A percentile compares a stretch with the other conserved stretches of the same genome.
Conservation (phyloP, 129 eudicot genomes). For the Smallanthus sonchifolius region DNA sequence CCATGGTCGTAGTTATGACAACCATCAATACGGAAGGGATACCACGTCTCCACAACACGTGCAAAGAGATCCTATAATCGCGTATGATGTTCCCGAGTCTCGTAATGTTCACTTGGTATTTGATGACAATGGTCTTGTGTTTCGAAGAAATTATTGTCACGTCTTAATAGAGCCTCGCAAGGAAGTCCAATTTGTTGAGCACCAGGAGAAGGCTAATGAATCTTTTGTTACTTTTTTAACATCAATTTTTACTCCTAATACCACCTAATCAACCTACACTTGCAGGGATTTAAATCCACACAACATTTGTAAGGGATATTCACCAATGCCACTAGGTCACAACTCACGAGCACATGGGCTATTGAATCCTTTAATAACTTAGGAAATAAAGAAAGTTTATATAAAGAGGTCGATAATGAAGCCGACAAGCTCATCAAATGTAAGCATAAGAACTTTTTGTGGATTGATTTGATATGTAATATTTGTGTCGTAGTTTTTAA, state of each 20-base stretch:
- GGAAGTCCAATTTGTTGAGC: conserved; percentile 54
- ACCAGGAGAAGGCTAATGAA: conserved; percentile 22
- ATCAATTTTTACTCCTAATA: too few relatives aligned
- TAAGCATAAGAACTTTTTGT: conserved; percentile 46
- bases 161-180: conserved; percentile 20
- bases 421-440: conserved; percentile 47
- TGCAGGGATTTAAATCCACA: too few relatives aligned
- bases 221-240: not conserved
- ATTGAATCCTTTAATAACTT: not conserved
- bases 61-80: not conserved
- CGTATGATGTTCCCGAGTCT: conserved; percentile 20
- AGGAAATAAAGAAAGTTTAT: conserved; percentile 21
- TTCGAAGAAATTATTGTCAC: conserved; percentile 7
- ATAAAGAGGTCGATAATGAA: conserved; percentile 44
- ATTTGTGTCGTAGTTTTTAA: not conserved
- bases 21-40: conserved; percentile 17
- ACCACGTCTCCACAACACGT: conserved; percentile 15
- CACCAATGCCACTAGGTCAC: too few relatives aligned
- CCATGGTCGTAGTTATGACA: conserved; percentile 3
- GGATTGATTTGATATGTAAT: not conserved
- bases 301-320: too few relatives aligned
- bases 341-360: too few relatives aligned
- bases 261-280: too few relatives aligned
- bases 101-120: conserved; percentile 3
- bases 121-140: conserved; percentile 1